Conservation (phyloP, 2,329 filamentous ascomycete genomes). For the Westerdykella aurantiaca region DNA sequence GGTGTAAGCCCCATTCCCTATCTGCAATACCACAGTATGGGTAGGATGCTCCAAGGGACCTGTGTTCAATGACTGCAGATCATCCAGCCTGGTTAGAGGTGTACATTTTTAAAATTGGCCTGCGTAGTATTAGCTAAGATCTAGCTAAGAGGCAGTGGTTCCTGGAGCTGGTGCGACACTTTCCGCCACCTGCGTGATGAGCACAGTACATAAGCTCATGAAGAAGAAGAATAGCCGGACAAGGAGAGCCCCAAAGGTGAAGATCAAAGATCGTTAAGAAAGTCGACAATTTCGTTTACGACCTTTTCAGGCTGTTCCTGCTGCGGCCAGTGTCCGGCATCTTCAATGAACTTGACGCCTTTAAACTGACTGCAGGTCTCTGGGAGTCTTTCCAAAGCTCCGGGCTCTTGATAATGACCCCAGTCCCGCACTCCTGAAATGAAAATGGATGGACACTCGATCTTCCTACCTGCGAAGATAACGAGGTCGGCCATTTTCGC, state of each 20-base stretch:
- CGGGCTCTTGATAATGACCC: conserved; percentile 63
- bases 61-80: too few relatives aligned
- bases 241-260: background rate
- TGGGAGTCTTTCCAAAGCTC: conserved; percentile 54
- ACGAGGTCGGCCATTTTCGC: conserved; percentile 48
- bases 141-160: too few relatives aligned
- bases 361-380: conserved; percentile 50
- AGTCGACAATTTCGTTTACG: conserved; percentile 42
- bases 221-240: background rate
- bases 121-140: too few relatives aligned
- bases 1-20: too few relatives aligned
- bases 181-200: too few relatives aligned
- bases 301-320: conserved; percentile 58
- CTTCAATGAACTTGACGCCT: conserved; percentile 50
- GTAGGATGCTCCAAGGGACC: too few relatives aligned
- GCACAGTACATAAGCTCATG: too few relatives aligned
- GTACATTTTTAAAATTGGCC: too few relatives aligned
- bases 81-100: too few relatives aligned
- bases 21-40: too few relatives aligned
- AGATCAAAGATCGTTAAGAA: conserved; percentile 27
- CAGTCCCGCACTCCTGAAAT: conserved; percentile 60
- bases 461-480: conserved; percentile 55
- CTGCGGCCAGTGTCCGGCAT: conserved; percentile 65
- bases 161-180: too few relatives aligned
- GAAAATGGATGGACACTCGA: conserved; percentile 57